A percentile compares a stretch with the other conserved stretches of the same genome.
Evolutionary conservation across 495 filamentous ascomycete species (phyloP).

Genomic region (Aspergillus coremiiformis): DNA sequence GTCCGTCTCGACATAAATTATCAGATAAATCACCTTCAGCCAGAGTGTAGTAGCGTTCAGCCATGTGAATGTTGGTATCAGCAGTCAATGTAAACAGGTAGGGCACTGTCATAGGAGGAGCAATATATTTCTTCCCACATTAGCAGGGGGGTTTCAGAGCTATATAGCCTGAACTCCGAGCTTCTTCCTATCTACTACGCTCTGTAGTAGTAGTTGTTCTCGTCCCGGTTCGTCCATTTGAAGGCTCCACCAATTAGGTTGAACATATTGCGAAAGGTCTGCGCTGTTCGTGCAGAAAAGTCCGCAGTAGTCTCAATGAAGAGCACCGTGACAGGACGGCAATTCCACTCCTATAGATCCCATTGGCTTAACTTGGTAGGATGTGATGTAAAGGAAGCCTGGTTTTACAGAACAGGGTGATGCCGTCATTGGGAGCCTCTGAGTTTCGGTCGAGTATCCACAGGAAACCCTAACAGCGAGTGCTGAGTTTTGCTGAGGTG

Average conservation of each 20-base stretch:
- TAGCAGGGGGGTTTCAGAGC: neutral
- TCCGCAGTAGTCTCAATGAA: neutral
- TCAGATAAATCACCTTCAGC: neutral
- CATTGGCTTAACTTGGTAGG: neutral
- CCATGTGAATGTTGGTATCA: neutral
- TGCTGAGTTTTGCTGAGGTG: neutral
- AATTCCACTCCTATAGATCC: neutral
- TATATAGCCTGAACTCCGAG: neutral
- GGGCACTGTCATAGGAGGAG: neutral
- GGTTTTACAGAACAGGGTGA: neutral
- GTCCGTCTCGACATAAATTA: neutral
- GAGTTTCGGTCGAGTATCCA: neutral
- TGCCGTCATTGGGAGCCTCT: neutral
- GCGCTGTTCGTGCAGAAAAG: neutral
- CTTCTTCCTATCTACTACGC: neutral
- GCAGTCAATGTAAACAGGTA: neutral
- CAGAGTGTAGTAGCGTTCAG: neutral
- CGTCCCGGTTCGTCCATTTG: neutral
- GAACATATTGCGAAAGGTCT: neutral
- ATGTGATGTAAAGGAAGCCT: neutral
- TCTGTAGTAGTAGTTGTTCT: neutral
- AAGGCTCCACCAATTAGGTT: neutral
- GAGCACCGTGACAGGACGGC: neutral
- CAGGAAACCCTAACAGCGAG: neutral
- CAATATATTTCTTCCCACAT: neutral